Base-by-base conservation (phyloP, 371 early-diverging fungal genomes). In the Rhizopus microsporus region DNA sequence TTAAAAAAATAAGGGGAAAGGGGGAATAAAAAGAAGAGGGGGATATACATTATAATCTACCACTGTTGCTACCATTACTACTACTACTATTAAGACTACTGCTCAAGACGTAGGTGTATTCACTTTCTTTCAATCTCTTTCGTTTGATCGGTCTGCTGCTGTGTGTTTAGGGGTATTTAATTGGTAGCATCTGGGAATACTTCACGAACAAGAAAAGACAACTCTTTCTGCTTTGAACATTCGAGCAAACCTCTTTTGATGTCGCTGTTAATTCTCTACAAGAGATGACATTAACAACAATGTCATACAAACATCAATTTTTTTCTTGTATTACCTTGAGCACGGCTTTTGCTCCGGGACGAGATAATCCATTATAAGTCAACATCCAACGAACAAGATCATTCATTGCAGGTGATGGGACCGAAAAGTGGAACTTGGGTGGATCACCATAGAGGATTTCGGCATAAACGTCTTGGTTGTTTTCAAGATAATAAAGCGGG, bases 401-500 rank as follows among this genome's bases (percentile, higher is more conserved):
- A 17, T 54, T 34, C 60, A 80, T 63, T 44, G 65, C 60, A 5
- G 60, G 51, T 5, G 75, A 71, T 1, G 80, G 80, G 4, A 58
- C 59, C 7, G 77, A 56, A 49, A 80, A 80, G 33, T 70, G 69
- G 50, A 80, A 80, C 5, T 67, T 65, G 4, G 77, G 80, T 38
- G 71, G 67, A 23, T 73, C 61, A n/a, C 75, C 75, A 47, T 72
- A 75, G 0, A 77, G 48, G 48, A 80, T 77, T 38, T 77, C 74
- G 16, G 65, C 65, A 60, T 72, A 80, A 62, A 80, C 76, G 29
- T 76, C 71, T 29, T 65, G 60, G 35, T 55, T 76, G 43, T 69
- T 62, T 52, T 80, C 77, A 30, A 76, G 57, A 40, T 76, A 72
- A 51, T 76, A 80, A 15, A 80, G 63, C 5, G 80, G 80, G n/a